Evolutionary conservation across 2,329 filamentous ascomycete genomes (phyloP).

Genomic region (Shiraia sp.): DNA sequence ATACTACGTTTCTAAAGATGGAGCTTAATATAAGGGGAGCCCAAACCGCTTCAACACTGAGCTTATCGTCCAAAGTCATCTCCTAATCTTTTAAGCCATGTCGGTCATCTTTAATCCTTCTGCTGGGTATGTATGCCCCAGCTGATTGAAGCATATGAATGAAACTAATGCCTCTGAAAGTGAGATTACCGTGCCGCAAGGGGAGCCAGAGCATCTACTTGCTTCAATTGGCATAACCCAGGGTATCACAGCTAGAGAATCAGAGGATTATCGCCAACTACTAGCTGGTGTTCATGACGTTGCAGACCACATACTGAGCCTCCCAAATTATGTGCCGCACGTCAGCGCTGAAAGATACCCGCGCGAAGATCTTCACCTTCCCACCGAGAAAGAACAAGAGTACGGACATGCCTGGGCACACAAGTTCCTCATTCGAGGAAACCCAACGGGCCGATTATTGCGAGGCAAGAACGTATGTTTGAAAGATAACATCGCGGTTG

Average conservation of each 20-base stretch:
- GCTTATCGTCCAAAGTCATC: too few relatives aligned
- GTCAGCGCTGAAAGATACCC: slow-evolving; percentile 51
- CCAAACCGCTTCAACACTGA: too few relatives aligned
- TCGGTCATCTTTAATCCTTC: too few relatives aligned
- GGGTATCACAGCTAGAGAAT: slow-evolving; percentile 43
- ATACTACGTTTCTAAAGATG: too few relatives aligned
- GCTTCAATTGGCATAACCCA: slow-evolving; percentile 25
- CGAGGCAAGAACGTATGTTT: slow-evolving; percentile 54
- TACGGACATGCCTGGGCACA: slow-evolving; percentile 58
- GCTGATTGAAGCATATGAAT: too few relatives aligned
- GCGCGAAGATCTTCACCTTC: slow-evolving; percentile 50
- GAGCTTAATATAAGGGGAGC: too few relatives aligned
- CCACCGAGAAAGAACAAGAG: slow-evolving; percentile 31
- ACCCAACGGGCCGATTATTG: slow-evolving; percentile 15
- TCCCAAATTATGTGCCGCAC: slow-evolving; percentile 54
- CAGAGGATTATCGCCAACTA: slow-evolving; percentile 52
- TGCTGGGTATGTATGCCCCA: too few relatives aligned
- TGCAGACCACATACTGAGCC: slow-evolving; percentile 49
- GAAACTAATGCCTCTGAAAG: slow-evolving; percentile 13
- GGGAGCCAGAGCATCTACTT: slow-evolving; percentile 26
- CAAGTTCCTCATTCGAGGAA: slow-evolving; percentile 51
- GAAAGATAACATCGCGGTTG: slow-evolving; percentile 61
- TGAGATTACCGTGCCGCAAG: slow-evolving; percentile 26
- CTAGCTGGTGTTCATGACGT: slow-evolving; percentile 58
- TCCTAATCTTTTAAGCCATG: too few relatives aligned